Conservation (phyloP, 345 rosid genomes). For the Angophora floribunda region DNA sequence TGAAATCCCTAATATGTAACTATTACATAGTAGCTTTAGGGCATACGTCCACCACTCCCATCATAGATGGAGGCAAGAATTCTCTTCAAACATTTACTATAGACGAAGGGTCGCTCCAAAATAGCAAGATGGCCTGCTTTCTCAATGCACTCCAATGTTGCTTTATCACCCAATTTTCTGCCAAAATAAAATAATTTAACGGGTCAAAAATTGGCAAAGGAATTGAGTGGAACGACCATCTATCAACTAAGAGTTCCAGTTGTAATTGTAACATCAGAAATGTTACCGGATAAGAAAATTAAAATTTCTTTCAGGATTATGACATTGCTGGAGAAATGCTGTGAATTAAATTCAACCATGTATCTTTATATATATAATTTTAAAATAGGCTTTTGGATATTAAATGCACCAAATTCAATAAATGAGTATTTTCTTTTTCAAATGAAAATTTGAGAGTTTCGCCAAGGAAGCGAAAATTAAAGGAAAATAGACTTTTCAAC, state of each 20-base stretch:
- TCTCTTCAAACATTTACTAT: neutral
- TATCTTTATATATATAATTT: no score
- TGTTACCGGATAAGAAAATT: no score
- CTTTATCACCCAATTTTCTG: neutral
- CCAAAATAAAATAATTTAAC: neutral
- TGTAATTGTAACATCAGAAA: no score
- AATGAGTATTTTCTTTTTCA: neutral
- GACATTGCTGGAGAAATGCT: no score
- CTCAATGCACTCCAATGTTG: neutral
- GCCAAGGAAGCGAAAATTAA: neutral
- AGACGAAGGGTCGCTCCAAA: neutral
- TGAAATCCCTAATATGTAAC: no score
- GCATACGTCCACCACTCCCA: no score
- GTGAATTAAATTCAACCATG: no score
- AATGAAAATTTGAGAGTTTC: neutral
- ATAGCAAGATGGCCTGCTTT: neutral
- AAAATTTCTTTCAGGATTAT: no score
- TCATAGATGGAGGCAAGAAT: neutral
- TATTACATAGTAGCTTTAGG: no score
- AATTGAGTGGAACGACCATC: neutral
- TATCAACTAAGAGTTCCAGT: no score
- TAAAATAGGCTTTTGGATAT: no score
- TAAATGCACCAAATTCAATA: neutral
- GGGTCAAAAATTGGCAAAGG: neutral
- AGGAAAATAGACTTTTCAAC: neutral